A percentile compares a stretch with the other conserved stretches of the same genome.
phyloP scores from a whole-genome alignment of 257 asterid species.

The Plantago ovata region DNA sequence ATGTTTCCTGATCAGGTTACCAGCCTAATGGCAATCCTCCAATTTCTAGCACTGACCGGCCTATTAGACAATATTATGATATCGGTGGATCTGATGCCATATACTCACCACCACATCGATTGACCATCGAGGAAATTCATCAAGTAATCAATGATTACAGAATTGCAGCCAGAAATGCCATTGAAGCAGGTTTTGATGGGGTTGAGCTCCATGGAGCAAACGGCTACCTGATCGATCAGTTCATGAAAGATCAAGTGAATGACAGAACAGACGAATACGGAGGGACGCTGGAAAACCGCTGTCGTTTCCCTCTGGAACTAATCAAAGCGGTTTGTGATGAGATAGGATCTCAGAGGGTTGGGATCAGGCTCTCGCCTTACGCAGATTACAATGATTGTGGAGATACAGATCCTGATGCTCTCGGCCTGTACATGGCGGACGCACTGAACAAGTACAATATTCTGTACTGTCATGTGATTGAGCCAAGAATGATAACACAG shows the following conservation, averaged over 20 bases:
- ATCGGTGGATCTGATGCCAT: conserved; percentile 1
- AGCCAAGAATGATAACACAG: conserved; percentile 31
- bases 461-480: conserved; percentile 31
- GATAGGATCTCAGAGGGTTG: conserved; percentile 35
- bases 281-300: conserved; percentile 31
- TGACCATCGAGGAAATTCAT: conserved; percentile 17
- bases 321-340: conserved; percentile 23
- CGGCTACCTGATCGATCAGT: conserved; percentile 35
- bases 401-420: conserved; percentile 30
- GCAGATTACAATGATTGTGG: conserved; percentile 22
- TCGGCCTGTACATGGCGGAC: conserved; percentile 33
- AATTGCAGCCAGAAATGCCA: conserved; percentile 22
- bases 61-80: not conserved
- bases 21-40: conserved; percentile 29
- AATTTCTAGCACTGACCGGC: conserved; percentile 21
- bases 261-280: conserved; percentile 34
- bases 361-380: conserved; percentile 34
- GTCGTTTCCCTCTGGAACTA: conserved; percentile 28
- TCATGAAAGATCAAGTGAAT: conserved; percentile 35
- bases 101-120: conserved; percentile 15
- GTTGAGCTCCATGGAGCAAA: conserved; percentile 36
- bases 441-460: conserved; percentile 29
- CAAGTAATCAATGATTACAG: conserved; percentile 21
- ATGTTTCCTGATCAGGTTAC: not conserved
- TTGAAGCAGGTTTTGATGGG: conserved; percentile 41